Evolutionary conservation across 257 asterid genomes (phyloP).

Genomic region (Parsonsia alboflavescens): DNA sequence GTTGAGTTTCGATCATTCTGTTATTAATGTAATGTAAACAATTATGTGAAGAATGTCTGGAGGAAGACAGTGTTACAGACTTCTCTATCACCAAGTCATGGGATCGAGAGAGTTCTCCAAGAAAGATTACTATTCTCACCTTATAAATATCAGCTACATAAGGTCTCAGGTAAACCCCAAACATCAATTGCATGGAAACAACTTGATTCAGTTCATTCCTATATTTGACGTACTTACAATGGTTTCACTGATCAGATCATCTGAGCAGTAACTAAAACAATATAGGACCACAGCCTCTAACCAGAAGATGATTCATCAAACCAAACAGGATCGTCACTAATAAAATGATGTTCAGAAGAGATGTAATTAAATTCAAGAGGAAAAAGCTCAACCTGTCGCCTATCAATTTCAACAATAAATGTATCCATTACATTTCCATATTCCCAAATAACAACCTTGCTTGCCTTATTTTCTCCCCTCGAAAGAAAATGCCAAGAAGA

Average conservation of each 20-base stretch:
- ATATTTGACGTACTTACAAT: neutral
- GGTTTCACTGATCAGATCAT: conserved; percentile 1
- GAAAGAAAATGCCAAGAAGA: conserved; percentile 34
- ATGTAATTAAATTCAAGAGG: neutral
- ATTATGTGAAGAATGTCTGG: neutral
- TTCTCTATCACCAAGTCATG: neutral
- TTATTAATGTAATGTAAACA: neutral
- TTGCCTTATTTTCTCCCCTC: conserved; percentile 37
- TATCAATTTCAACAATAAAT: conserved; percentile 34
- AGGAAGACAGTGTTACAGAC: neutral
- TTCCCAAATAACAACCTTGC: conserved; percentile 24
- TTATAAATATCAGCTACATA: neutral
- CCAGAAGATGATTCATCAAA: neutral
- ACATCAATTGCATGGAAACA: neutral
- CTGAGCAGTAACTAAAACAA: neutral
- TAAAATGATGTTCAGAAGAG: neutral
- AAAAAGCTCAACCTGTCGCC: conserved; percentile 26
- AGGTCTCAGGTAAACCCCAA: neutral
- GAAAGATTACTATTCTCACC: neutral
- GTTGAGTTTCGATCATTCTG: neutral
- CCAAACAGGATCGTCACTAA: conserved; percentile 1
- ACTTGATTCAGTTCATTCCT: conserved; percentile 2
- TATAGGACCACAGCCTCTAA: neutral
- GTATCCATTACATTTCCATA: conserved; percentile 36
- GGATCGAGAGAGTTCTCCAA: neutral